Evolutionary conservation across 768 basidiomycete genomes (phyloP).

Genomic region (Podaxis sp.): DNA sequence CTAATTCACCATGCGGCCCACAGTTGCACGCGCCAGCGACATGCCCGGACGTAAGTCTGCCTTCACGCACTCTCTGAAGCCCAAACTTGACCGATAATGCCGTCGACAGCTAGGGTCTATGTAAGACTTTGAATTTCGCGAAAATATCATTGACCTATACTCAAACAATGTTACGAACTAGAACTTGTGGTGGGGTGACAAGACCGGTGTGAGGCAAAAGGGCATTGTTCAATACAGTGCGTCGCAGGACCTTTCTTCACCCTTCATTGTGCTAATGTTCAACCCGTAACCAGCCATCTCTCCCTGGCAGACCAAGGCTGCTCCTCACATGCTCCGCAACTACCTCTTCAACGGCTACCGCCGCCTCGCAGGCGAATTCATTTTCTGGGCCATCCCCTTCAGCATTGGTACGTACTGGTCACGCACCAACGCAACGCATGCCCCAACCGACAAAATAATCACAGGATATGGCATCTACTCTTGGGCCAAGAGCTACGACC

Average conservation of each 20-base stretch:
- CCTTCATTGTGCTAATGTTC: conserved; percentile 6
- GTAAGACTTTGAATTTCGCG: conserved; percentile 44
- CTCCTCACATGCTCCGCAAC: conserved; percentile 64
- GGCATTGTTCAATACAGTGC: conserved; percentile 82
- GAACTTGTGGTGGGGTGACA: conserved; percentile 93
- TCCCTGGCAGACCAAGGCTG: conserved; percentile 76
- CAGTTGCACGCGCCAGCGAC: conserved; percentile 58
- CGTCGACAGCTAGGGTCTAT: conserved; percentile 67
- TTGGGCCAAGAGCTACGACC: conserved; percentile 73
- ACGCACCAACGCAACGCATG: not conserved
- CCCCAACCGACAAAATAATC: not conserved
- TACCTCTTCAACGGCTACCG: conserved; percentile 89
- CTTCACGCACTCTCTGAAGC: not conserved
- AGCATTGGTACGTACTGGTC: conserved; percentile 56
- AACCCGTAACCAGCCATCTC: conserved; percentile 59
- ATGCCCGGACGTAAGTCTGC: conserved; percentile 79
- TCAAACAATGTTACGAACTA: conserved; percentile 28
- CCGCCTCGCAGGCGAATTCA: conserved; percentile 67
- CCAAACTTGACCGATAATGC: not conserved
- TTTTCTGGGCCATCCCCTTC: conserved; percentile 81
- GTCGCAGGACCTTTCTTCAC: conserved; percentile 29
- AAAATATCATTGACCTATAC: not conserved
- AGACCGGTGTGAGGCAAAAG: conserved; percentile 59
- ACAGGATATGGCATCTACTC: conserved; percentile 77
- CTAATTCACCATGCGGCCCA: conserved; percentile 57